These are phyloP conservation scores for Carpinus viminea DNA, from an alignment of 306 rosid species.

Conservation along the genomic window DNA sequence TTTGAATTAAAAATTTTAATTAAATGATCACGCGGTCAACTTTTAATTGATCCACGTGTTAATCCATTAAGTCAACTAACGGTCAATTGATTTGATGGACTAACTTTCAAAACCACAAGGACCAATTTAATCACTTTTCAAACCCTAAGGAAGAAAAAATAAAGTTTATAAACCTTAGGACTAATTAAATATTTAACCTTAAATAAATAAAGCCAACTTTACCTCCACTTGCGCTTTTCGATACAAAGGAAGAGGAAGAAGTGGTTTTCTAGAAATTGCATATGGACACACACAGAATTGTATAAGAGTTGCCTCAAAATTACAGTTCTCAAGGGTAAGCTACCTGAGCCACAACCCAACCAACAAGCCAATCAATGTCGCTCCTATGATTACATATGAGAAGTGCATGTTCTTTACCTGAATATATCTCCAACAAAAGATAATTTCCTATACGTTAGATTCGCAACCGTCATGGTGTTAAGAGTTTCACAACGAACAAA, in stretches of 20 bases:
- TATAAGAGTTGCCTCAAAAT: slow-evolving; percentile 1
- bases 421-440: slow-evolving; percentile 25
- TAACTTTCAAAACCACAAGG: no score
- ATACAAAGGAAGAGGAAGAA: neutral
- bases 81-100: no score
- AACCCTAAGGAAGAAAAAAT: no score
- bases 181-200: no score
- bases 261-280: neutral
- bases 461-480: neutral
- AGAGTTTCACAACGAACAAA: neutral
- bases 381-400: slow-evolving; percentile 83
- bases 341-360: slow-evolving; percentile 93
- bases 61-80: no score
- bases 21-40: no score
- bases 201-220: neutral
- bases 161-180: no score
- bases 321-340: slow-evolving; percentile 23
- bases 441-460: slow-evolving; percentile 11
- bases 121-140: no score
- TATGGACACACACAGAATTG: neutral
- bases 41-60: no score
- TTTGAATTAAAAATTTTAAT: no score
- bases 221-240: neutral
- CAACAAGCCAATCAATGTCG: slow-evolving; percentile 97
- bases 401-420: slow-evolving; percentile 88